Base-by-base conservation (phyloP, 163 green algal genomes). In the Scenedesmus sp. region DNA sequence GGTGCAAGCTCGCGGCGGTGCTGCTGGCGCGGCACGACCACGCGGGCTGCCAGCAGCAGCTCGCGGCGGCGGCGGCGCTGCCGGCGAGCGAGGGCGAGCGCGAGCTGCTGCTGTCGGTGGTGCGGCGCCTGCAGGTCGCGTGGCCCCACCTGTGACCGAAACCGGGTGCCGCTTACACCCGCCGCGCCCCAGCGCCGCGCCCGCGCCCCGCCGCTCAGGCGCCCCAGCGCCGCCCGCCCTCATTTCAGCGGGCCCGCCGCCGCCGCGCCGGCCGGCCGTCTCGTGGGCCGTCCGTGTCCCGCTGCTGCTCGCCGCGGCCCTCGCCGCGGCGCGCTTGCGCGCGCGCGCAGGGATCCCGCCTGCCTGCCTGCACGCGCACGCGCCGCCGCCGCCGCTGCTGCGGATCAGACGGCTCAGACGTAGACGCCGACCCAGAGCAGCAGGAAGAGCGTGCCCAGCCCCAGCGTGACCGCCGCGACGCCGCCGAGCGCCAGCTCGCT, bases 381-480 rank as follows among this genome's bases (percentile, higher is more conserved):
- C n/a, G n/a, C 39, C 39, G 39, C 39, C 39, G 39, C 39, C 39
- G 39, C 39, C 39, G 39, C 39, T 47, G 39, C 39, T 47, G 39
- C n/a, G n/a, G n/a, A n/a, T n/a, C n/a, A n/a, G n/a, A 18, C 22
- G 48, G 18, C 33, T 57, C 57, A 89, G 24, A 89, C 85, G 45
- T 81, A 89, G 1, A 89, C 82, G 4, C 85, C 85, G 39, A 60
- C 62, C 85, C 85, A 89, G 3, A 88, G 60, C 39, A 89, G 79
- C 50, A 88, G 66, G 78, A 89, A 89, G 18, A 89, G 58, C 20
- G 82, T 85, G 7, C 85, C 85, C 18, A 88, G 48, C 14, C 85
- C 85, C 0, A 88, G 71, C 5, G 83, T 39, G 15, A 84, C 65
- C 18, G 85, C 83, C 15, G 85, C 77, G 13, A 75, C 34, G 26